Conservation (phyloP, 2,329 filamentous ascomycete genomes). For the Arthrobotrys entomopaga region DNA sequence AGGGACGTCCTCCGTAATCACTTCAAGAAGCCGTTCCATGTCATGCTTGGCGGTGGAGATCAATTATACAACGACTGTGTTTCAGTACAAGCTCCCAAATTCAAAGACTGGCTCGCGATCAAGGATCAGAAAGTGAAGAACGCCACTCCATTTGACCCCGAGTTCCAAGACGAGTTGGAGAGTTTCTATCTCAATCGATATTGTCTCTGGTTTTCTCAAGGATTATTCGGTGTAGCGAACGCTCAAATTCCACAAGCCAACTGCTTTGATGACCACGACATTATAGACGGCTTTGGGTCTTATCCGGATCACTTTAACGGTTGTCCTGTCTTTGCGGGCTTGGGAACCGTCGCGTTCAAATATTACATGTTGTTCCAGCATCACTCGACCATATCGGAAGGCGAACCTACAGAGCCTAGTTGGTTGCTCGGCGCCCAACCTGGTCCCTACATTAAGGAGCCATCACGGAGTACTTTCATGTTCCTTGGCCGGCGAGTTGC, state of each 20-base stretch:
- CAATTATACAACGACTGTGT: conserved; percentile 93
- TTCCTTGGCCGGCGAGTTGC: conserved; percentile 80
- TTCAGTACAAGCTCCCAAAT: conserved; percentile 77
- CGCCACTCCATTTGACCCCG: conserved; percentile 77
- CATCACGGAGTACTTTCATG: conserved; percentile 86
- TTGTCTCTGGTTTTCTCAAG: conserved; percentile 90
- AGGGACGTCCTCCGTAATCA: conserved; percentile 91
- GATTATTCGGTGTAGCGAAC: conserved; percentile 89
- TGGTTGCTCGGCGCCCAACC: conserved; percentile 84
- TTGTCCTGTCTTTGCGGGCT: conserved; percentile 85
- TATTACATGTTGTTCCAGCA: conserved; percentile 99
- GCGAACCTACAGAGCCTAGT: conserved; percentile 83
- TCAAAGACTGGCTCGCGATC: conserved; percentile 84
- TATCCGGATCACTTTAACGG: conserved; percentile 93
- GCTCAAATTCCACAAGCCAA: conserved; percentile 98
- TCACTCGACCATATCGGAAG: conserved; percentile 84
- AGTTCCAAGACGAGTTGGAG: conserved; percentile 90
- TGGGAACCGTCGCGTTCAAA: conserved; percentile 94
- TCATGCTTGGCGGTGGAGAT: conserved; percentile 97
- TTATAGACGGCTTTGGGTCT: conserved; percentile 90
- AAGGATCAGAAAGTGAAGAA: conserved; percentile 84
- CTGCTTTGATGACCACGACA: conserved; percentile 95
- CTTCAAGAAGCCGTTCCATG: conserved; percentile 91
- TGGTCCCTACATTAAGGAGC: conserved; percentile 89
- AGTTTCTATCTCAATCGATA: conserved; percentile 88